Evolutionary conservation across 225 moss, liverwort and hornwort genomes (phyloP).

Genomic region (Bryum argenteum): DNA sequence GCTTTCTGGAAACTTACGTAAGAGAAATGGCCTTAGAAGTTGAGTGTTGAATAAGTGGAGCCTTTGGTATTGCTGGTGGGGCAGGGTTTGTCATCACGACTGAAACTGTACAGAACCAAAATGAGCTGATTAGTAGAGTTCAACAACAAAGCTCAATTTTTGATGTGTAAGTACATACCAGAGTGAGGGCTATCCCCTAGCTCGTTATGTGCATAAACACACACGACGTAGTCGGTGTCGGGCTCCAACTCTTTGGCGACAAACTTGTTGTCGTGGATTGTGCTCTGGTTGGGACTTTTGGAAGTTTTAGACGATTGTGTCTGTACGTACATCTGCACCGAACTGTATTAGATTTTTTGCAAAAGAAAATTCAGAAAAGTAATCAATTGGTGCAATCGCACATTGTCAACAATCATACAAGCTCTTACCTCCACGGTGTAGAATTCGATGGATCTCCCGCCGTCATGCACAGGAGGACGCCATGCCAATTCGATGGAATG

Average conservation of each 20-base stretch:
- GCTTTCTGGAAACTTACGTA: slow-evolving; percentile 9
- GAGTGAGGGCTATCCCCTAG: slow-evolving; percentile 31
- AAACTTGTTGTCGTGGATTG: neutral
- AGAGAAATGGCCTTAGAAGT: slow-evolving; percentile 24
- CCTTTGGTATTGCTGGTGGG: slow-evolving; percentile 29
- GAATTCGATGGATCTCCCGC: slow-evolving; percentile 19
- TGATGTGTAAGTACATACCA: slow-evolving; percentile 16
- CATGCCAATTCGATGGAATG: slow-evolving; percentile 18
- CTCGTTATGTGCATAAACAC: slow-evolving; percentile 32
- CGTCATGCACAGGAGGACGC: slow-evolving; percentile 27
- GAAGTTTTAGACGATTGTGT: too few species aligned
- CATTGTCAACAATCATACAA: too few species aligned
- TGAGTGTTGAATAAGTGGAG: slow-evolving; percentile 11
- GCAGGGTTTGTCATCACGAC: slow-evolving; percentile 9
- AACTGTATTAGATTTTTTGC: too few species aligned
- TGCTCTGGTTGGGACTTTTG: too few species aligned
- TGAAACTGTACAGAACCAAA: too few species aligned
- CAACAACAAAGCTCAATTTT: too few species aligned
- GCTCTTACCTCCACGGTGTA: slow-evolving; percentile 37
- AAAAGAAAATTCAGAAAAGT: too few species aligned
- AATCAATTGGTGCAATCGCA: too few species aligned
- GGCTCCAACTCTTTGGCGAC: slow-evolving; percentile 8
- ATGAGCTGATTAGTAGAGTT: too few species aligned
- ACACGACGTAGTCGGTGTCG: slow-evolving; percentile 28
- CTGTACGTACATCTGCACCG: too few species aligned